phyloP scores from a whole-genome alignment of 441 rosid genomes.

The Adansonia madagascariensis region DNA sequence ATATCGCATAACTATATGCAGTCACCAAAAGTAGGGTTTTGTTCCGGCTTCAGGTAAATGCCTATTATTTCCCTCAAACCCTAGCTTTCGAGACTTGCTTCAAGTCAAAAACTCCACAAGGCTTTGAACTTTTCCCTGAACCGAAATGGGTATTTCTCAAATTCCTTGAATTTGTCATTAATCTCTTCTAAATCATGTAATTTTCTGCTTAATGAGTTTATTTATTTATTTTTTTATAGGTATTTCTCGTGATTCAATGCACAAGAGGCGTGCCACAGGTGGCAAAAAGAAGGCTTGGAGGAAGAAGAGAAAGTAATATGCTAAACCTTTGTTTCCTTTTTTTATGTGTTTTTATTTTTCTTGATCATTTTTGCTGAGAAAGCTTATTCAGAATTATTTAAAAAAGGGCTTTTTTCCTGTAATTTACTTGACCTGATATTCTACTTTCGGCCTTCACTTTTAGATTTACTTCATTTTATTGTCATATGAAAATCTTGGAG shows the following conservation, averaged over 20 bases:
- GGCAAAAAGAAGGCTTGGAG: conserved; percentile 80
- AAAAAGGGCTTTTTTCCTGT: background rate
- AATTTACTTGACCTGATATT: background rate
- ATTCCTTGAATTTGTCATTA: background rate
- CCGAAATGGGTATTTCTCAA: conserved; percentile 44
- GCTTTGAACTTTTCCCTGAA: conserved; percentile 9
- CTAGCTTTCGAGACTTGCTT: too few species aligned
- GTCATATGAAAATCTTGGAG: background rate
- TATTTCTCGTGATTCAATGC: conserved; percentile 81
- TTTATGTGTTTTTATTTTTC: background rate
- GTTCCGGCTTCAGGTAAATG: too few species aligned
- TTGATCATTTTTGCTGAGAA: background rate
- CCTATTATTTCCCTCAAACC: too few species aligned
- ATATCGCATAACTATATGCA: conserved; percentile 3
- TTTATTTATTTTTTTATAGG: conserved; percentile 34
- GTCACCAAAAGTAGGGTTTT: conserved; percentile 34
- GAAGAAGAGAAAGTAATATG: conserved; percentile 67
- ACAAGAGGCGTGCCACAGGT: conserved; percentile 85
- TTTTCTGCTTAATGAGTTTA: background rate
- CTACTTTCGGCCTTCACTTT: background rate
- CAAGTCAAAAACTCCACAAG: background rate
- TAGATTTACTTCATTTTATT: background rate
- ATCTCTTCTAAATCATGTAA: background rate
- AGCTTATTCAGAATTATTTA: background rate
- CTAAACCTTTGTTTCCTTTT: background rate